Conservation (phyloP, 202 grass and related monocot genomes). For the Setaria viridis region DNA sequence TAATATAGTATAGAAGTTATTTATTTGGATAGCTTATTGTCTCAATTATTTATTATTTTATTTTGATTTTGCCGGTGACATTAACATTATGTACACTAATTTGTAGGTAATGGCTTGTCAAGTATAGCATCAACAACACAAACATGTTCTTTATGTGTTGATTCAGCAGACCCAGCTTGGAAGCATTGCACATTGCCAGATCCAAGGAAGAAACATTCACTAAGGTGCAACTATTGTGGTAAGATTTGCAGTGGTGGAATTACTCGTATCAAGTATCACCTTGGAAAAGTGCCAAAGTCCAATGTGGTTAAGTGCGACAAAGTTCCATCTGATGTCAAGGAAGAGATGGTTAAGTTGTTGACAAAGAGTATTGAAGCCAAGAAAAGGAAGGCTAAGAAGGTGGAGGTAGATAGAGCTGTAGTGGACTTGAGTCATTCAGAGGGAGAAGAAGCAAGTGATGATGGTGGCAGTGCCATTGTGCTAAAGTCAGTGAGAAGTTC, state of each 20-base stretch:
- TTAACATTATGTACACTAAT: no score
- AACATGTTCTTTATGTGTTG: no score
- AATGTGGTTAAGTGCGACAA: background rate
- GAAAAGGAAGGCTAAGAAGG: background rate
- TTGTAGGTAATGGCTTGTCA: no score
- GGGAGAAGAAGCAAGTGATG: background rate
- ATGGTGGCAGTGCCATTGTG: background rate
- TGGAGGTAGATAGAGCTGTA: no score
- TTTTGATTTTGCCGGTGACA: no score
- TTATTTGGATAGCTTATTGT: no score
- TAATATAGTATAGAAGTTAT: no score
- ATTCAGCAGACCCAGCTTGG: background rate
- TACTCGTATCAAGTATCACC: background rate
- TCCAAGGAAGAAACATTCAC: background rate
- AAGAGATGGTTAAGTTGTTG: background rate
- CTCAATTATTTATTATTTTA: no score
- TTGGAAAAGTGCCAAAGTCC: background rate
- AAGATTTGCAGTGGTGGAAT: background rate
- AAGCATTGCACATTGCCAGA: background rate
- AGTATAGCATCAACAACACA: no score
- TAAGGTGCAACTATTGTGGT: background rate
- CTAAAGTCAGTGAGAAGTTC: no score
- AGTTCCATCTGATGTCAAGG: background rate
- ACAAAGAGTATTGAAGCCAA: background rate
- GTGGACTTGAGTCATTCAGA: background rate